phyloP scores from a whole-genome alignment of 208 protist genomes.

The Phytomonas sp. region DNA sequence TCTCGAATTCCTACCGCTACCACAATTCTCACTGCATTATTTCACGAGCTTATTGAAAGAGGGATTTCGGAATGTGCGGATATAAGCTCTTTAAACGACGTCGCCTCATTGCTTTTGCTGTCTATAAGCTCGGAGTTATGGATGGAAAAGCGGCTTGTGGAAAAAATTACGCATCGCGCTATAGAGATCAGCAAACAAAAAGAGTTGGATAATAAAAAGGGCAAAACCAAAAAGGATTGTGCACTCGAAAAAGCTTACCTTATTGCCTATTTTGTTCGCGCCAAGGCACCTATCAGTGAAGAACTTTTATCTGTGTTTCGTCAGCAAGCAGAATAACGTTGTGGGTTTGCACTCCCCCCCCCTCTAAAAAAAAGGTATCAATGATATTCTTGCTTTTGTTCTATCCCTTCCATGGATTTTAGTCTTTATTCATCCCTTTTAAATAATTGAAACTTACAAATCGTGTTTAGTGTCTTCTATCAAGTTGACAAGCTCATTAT shows the following conservation, averaged over 20 bases:
- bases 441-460: background rate
- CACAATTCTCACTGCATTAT: conserved; percentile 28
- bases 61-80: conserved; percentile 13
- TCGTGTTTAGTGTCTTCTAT: too few relatives aligned
- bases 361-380: background rate
- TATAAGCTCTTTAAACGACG: conserved; percentile 1
- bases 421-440: conserved; percentile 5
- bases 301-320: conserved; percentile 33
- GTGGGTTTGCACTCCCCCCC: background rate
- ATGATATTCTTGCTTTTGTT: background rate
- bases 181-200: conserved; percentile 12
- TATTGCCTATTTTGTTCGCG: conserved; percentile 65
- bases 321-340: background rate
- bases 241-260: conserved; percentile 47
- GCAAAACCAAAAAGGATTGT: background rate
- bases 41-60: conserved; percentile 25
- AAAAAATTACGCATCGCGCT: conserved; percentile 15
- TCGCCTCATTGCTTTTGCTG: conserved; percentile 36
- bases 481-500: too few relatives aligned
- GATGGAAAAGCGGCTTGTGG: conserved; percentile 20
- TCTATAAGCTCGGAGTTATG: conserved; percentile 16
- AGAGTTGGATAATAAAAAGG: background rate
- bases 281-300: conserved; percentile 24
- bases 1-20: conserved; percentile 4
- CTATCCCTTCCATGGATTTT: background rate